These are phyloP conservation scores for Verticillium klebahnii DNA, from an alignment of 2,329 filamentous ascomycete species.

Conservation along the genomic window DNA sequence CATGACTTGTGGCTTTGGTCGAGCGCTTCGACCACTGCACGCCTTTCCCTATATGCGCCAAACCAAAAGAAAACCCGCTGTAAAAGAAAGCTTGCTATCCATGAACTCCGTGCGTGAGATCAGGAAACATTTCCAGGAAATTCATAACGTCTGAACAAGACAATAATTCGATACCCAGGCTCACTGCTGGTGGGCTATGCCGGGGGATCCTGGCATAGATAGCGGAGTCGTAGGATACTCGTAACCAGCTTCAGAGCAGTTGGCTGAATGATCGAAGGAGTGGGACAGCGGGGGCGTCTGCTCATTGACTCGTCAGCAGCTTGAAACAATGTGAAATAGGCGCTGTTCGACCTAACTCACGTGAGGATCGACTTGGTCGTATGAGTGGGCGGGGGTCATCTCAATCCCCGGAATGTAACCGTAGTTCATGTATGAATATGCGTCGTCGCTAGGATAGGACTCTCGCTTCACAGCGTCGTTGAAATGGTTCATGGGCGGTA, in stretches of 20 bases:
- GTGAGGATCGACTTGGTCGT: constrained; percentile 67
- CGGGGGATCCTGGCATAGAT: constrained; percentile 68
- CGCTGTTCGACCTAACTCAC: constrained; percentile 56
- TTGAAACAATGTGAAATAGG: constrained; percentile 30
- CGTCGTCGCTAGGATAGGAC: constrained; percentile 49
- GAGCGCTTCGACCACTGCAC: constrained; percentile 19
- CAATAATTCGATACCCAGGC: neutral
- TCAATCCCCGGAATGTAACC: constrained; percentile 61
- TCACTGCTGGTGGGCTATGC: constrained; percentile 32
- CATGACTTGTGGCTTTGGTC: constrained; percentile 17
- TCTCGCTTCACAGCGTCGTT: constrained; percentile 65
- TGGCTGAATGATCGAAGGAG: constrained; percentile 64
- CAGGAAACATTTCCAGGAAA: constrained; percentile 4
- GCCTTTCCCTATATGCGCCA: neutral
- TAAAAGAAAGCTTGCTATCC: neutral
- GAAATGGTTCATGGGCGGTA: constrained; percentile 62
- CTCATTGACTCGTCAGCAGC: constrained; percentile 43
- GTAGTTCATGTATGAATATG: constrained; percentile 65
- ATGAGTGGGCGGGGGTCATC: constrained; percentile 54
- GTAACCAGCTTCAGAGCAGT: constrained; percentile 57
- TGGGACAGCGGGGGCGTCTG: constrained; percentile 76
- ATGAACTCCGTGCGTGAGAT: constrained; percentile 5
- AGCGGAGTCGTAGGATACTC: constrained; percentile 67
- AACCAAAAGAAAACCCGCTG: neutral
- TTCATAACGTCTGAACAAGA: neutral